Evolutionary conservation across 2,329 filamentous ascomycete species (phyloP).

Genomic region (Colletotrichum falcatum): DNA sequence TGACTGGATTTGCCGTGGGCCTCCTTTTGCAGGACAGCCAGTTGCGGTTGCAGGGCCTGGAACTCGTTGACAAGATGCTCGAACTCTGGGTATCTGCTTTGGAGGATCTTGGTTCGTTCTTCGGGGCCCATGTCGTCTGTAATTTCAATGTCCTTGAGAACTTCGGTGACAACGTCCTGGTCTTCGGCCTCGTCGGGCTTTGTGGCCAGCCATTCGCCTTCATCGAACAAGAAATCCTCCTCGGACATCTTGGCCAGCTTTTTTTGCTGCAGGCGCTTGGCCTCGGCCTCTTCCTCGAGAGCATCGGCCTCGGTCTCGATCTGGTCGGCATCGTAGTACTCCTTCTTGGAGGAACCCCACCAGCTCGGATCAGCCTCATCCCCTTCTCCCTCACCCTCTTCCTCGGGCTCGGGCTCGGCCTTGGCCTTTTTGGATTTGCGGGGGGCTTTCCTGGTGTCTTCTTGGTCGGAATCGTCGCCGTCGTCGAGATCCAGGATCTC

Average conservation of each 20-base stretch:
- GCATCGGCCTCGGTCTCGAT: conserved; percentile 76
- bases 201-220: conserved; percentile 82
- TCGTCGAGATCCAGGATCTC: conserved; percentile 65
- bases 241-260: conserved; percentile 90
- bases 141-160: conserved; percentile 86
- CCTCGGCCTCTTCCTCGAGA: conserved; percentile 91
- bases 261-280: conserved; percentile 88
- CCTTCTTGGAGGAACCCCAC: conserved; percentile 89
- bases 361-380: conserved; percentile 73
- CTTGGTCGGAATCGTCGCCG: conserved; percentile 56
- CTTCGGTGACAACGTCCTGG: conserved; percentile 80
- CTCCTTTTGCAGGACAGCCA: conserved; percentile 69
- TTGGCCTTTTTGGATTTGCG: conserved; percentile 52
- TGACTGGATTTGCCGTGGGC: conserved; percentile 64
- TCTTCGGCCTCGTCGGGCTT: conserved; percentile 63
- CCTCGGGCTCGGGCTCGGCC: conserved; percentile 50
- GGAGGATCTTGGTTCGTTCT: conserved; percentile 81
- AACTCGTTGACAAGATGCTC: conserved; percentile 87
- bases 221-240: conserved; percentile 93
- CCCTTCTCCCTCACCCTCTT: conserved; percentile 60
- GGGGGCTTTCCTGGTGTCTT: conserved; percentile 48
- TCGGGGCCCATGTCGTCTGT: conserved; percentile 81
- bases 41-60: conserved; percentile 74
- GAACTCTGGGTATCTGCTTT: conserved; percentile 90
- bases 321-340: conserved; percentile 92